These are phyloP conservation scores for Apiosordaria backusii DNA, from an alignment of 495 filamentous ascomycete genomes.

Conservation along the genomic window DNA sequence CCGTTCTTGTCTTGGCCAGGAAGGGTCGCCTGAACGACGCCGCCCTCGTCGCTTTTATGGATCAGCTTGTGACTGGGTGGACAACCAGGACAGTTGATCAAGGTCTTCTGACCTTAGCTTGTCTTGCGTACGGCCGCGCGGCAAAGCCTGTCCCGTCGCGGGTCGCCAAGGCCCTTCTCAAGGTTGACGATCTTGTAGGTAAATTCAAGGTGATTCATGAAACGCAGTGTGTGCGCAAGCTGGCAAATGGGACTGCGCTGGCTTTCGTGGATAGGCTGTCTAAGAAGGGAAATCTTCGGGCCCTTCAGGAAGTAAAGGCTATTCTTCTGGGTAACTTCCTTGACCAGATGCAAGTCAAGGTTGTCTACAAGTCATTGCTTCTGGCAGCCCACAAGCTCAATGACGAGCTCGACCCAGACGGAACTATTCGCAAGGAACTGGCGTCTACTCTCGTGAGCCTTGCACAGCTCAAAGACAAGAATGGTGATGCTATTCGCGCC, in stretches of 20 bases:
- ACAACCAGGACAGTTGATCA: constrained; percentile 63
- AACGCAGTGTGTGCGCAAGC: constrained; percentile 65
- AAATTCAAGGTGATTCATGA: constrained; percentile 59
- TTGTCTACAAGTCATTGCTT: constrained; percentile 61
- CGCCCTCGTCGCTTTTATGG: constrained; percentile 76
- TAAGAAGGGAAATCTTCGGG: constrained; percentile 55
- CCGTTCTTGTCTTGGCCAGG: constrained; percentile 75
- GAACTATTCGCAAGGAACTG: constrained; percentile 57
- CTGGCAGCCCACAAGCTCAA: constrained; percentile 52
- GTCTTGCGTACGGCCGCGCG: constrained; percentile 70
- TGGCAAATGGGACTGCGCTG: constrained; percentile 68
- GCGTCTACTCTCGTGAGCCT: constrained; percentile 61
- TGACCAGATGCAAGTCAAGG: constrained; percentile 55
- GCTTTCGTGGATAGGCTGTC: constrained; percentile 62
- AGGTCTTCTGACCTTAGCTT: constrained; percentile 75
- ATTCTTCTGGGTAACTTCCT: constrained; percentile 61
- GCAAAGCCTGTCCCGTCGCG: constrained; percentile 64
- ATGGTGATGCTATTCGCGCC: constrained; percentile 57
- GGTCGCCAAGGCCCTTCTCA: constrained; percentile 66
- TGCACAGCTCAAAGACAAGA: constrained; percentile 46
- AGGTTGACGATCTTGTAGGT: constrained; percentile 54
- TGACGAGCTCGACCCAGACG: constrained; percentile 43
- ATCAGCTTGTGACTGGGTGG: constrained; percentile 74
- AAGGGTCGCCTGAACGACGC: constrained; percentile 74
- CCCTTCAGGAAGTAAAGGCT: constrained; percentile 55